Evolutionary conservation across 805 yeast species (phyloP).

Genomic region (Kodamaea lidongshanica): DNA sequence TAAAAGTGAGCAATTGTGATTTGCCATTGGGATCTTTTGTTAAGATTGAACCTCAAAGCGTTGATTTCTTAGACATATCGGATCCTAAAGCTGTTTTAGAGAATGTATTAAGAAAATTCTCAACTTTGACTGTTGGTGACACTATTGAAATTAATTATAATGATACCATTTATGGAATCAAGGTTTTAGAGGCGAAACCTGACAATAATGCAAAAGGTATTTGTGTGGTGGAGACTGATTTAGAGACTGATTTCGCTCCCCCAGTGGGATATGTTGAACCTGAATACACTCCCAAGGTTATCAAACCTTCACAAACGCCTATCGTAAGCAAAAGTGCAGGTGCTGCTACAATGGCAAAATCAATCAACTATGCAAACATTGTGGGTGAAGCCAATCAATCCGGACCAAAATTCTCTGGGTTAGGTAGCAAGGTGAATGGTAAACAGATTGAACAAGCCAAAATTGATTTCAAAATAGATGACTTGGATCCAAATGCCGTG

Average conservation of each 20-base stretch:
- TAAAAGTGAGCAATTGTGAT: constrained; percentile 70
- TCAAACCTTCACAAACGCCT: constrained; percentile 27
- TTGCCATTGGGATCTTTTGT: constrained; percentile 84
- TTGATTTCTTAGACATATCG: constrained; percentile 83
- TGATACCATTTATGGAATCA: constrained; percentile 68
- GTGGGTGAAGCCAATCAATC: constrained; percentile 34
- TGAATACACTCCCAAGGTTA: constrained; percentile 43
- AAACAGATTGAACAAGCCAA: constrained; percentile 29
- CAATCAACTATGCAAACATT: constrained; percentile 58
- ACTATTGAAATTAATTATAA: constrained; percentile 81
- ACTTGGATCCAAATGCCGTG: constrained; percentile 49
- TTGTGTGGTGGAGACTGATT: constrained; percentile 94
- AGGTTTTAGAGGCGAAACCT: constrained; percentile 83
- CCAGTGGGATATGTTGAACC: constrained; percentile 98
- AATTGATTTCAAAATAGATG: constrained; percentile 31
- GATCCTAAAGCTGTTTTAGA: constrained; percentile 97
- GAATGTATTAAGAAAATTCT: constrained; percentile 82
- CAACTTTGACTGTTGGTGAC: constrained; percentile 81
- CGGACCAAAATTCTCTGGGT: constrained; percentile 43
- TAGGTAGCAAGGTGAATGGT: constrained; percentile 70
- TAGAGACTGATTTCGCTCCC: constrained; percentile 96
- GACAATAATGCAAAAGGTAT: constrained; percentile 59
- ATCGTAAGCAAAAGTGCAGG: constrained; percentile 37
- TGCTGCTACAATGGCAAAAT: constrained; percentile 71
- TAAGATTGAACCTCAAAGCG: constrained; percentile 91